Conservation (phyloP, 371 early-diverging fungal genomes). For the Blakeslea trispora region DNA sequence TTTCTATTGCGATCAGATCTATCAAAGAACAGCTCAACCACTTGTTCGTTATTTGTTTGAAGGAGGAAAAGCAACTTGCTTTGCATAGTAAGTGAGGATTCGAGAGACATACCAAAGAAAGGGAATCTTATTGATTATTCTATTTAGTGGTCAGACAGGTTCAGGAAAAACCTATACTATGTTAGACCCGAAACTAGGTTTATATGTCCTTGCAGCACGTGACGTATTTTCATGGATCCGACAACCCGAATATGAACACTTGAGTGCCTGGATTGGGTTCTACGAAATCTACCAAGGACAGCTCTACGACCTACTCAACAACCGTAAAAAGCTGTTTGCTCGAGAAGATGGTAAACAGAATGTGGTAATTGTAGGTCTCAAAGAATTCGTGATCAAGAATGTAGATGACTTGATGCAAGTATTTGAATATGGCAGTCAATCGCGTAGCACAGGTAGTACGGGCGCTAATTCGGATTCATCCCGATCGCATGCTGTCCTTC, state of each 20-base stretch:
- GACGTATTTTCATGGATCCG: conserved; percentile 85
- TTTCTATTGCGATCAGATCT: conserved; percentile 51
- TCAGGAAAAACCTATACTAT: conserved; percentile 98
- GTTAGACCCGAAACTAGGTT: conserved; percentile 83
- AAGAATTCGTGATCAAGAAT: conserved; percentile 81
- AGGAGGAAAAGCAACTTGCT: conserved; percentile 96
- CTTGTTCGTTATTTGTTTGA: conserved; percentile 89
- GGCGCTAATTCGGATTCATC: conserved; percentile 81
- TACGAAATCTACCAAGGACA: conserved; percentile 98
- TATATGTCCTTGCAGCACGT: conserved; percentile 91
- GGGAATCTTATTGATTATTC: not conserved
- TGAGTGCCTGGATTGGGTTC: conserved; percentile 85
- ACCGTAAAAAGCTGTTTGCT: conserved; percentile 88
- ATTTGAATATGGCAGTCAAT: conserved; percentile 89
- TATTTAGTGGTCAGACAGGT: conserved; percentile 90
- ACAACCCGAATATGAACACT: conserved; percentile 72
- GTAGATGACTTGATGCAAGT: conserved; percentile 89
- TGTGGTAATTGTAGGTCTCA: conserved; percentile 88
- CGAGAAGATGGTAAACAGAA: conserved; percentile 95
- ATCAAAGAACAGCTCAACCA: conserved; percentile 84
- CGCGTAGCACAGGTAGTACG: conserved; percentile 89
- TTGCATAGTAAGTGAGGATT: conserved; percentile 81
- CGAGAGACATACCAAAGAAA: no score
- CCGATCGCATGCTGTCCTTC: conserved; percentile 92
- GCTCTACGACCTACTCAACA: conserved; percentile 91